Conservation (phyloP, 305 asterid genomes). For the Galium porrigens region DNA sequence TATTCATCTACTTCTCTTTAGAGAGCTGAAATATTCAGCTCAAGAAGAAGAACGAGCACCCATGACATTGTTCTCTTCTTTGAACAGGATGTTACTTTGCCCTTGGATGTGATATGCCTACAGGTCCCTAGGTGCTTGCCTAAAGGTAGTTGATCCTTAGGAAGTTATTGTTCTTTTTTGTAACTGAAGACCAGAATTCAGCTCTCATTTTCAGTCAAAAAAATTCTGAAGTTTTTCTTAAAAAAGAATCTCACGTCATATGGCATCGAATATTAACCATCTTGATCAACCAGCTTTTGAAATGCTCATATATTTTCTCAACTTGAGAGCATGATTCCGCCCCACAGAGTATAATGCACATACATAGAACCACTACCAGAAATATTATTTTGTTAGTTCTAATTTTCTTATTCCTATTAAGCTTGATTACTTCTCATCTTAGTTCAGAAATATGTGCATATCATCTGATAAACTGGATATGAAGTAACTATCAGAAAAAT, state of each 20-base stretch:
- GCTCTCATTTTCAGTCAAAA: no score
- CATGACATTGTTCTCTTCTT: neutral
- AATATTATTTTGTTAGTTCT: neutral
- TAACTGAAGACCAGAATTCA: no score
- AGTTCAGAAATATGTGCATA: neutral
- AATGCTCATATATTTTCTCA: neutral
- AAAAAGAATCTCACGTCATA: neutral
- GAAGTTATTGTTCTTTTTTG: neutral
- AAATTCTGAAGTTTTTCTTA: neutral
- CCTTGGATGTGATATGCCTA: conserved; percentile 1
- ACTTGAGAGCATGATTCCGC: neutral
- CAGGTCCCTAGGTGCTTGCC: neutral
- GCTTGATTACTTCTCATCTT: neutral
- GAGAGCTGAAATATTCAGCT: neutral
- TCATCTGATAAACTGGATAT: neutral
- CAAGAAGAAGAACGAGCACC: neutral
- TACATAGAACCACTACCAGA: neutral
- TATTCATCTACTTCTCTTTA: neutral
- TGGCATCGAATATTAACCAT: neutral
- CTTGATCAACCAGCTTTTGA: neutral
- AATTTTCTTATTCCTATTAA: neutral
- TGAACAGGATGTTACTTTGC: neutral
- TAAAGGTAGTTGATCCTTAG: neutral
- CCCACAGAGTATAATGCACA: neutral
- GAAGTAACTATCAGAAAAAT: neutral